Evolutionary conservation across 2,329 filamentous ascomycete genomes (phyloP).

Genomic region (Penicillium sp.): DNA sequence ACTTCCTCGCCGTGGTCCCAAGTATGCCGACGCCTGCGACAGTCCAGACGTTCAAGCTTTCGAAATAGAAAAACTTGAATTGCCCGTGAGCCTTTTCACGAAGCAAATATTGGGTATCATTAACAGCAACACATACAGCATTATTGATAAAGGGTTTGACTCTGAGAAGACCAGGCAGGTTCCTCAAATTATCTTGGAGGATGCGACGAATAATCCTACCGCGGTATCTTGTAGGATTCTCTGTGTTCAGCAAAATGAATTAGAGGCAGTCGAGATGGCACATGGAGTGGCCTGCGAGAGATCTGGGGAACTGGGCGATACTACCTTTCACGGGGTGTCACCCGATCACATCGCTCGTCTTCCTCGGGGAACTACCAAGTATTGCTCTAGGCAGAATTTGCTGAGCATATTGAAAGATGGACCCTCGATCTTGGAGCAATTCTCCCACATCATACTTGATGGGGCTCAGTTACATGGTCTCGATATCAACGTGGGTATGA

Average conservation of each 20-base stretch:
- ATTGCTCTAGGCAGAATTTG: slow-evolving; percentile 53
- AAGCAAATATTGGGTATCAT: slow-evolving; percentile 42
- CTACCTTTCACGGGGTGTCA: slow-evolving; percentile 50
- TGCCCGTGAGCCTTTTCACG: slow-evolving; percentile 45
- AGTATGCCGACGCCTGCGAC: no score
- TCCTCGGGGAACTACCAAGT: slow-evolving; percentile 46
- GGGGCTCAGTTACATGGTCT: slow-evolving; percentile 53
- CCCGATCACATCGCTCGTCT: slow-evolving; percentile 35
- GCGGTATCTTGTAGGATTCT: slow-evolving; percentile 52
- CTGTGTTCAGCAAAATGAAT: slow-evolving; percentile 53
- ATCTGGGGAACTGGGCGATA: slow-evolving; percentile 41
- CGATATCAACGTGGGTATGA: slow-evolving; percentile 49
- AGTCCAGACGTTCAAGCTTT: not conserved
- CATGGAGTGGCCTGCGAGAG: slow-evolving; percentile 50
- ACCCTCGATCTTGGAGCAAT: slow-evolving; percentile 38
- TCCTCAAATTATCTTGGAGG: slow-evolving; percentile 55
- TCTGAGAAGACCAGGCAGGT: slow-evolving; percentile 53
- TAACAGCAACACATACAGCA: slow-evolving; percentile 43
- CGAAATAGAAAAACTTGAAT: not conserved
- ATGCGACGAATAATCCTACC: slow-evolving; percentile 41
- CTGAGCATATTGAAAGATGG: slow-evolving; percentile 46
- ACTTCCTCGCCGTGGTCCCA: not conserved
- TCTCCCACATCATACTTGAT: slow-evolving; percentile 53
- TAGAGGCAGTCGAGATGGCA: slow-evolving; percentile 51
- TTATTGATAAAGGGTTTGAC: slow-evolving; percentile 50